A percentile compares a stretch with the other conserved stretches of the same genome.
Evolutionary conservation across 441 rosid species (phyloP).

Genomic region (Adansonia grandidieri): DNA sequence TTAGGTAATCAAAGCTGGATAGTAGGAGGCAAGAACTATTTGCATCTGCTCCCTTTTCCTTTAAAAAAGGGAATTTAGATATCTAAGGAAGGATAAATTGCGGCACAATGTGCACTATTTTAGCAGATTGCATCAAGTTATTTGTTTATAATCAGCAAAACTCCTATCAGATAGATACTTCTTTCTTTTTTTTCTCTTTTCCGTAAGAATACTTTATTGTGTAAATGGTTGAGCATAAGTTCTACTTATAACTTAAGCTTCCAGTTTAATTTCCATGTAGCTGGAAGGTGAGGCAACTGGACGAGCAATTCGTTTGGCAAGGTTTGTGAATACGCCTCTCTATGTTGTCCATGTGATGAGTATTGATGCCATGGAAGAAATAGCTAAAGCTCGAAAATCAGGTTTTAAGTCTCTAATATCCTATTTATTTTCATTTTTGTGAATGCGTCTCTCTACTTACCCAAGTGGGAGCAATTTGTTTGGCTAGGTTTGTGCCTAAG

Average conservation of each 20-base stretch:
- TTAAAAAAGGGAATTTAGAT: neutral
- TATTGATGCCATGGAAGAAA: slow-evolving; percentile 95
- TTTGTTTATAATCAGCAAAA: slow-evolving; percentile 6
- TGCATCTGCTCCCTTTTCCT: neutral
- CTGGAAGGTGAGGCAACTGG: slow-evolving; percentile 96
- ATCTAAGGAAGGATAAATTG: slow-evolving; percentile 17
- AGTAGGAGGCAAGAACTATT: neutral
- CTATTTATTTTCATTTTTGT: neutral
- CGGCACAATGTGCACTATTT: neutral
- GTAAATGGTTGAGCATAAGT: slow-evolving; percentile 5
- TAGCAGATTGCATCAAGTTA: neutral
- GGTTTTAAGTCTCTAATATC: slow-evolving; percentile 44
- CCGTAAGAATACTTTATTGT: neutral
- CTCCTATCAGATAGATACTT: neutral
- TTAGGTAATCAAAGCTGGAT: neutral
- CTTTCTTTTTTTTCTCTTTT: neutral
- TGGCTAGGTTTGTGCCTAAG: slow-evolving; percentile 3
- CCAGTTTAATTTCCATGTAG: slow-evolving; percentile 46
- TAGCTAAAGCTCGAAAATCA: slow-evolving; percentile 89
- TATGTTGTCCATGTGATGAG: slow-evolving; percentile 99
- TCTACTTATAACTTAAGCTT: slow-evolving; percentile 19
- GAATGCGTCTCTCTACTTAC: neutral
- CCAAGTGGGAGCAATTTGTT: neutral
- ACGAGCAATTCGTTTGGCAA: slow-evolving; percentile 88
- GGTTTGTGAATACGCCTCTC: slow-evolving; percentile 86